Base-by-base conservation (phyloP, 192 early-diverging fungal species). In the Coemansia umbellata region DNA sequence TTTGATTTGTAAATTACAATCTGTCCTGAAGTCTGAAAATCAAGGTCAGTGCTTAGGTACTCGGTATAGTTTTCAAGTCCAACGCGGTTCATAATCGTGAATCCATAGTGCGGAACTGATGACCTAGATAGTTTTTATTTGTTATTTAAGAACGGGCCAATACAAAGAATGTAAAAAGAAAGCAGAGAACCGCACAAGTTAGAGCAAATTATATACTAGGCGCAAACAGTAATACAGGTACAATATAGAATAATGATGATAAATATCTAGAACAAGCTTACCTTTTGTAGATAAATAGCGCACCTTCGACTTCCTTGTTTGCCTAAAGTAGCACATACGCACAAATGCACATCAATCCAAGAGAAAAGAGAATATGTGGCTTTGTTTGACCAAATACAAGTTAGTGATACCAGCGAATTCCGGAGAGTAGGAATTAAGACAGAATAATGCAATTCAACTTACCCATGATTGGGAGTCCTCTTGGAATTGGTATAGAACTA, bases 401-500 rank as follows among this genome's bases (percentile, higher is more conserved):
- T n/a, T n/a, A n/a, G n/a, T n/a, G n/a, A n/a, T n/a, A n/a, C n/a
- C n/a, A n/a, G n/a, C n/a, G n/a, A n/a, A n/a, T n/a, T n/a, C n/a
- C n/a, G n/a, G n/a, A n/a, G n/a, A n/a, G n/a, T n/a, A n/a, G n/a
- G n/a, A n/a, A n/a, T n/a, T n/a, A n/a, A n/a, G n/a, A n/a, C n/a
- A n/a, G n/a, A n/a, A n/a, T n/a, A n/a, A n/a, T n/a, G n/a, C n/a
- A n/a, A n/a, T n/a, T n/a, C n/a, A 31, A 67, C 82, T 51, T 86
- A 93, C 93, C 93, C 93, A 96, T 13, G 84, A 66, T 55, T 82
- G 63, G 31, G 57, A 68, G 19, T 57, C 69, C 36, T 78, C 68
- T 51, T 91, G 86, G 78, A 94, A 94, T 49, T 89, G 84, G 78
- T 97, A 97, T 9, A 94, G 84, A 26, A 93, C 91, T 18, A 88